Percentiles rank a stretch among this genome's conserved stretches.
Conservation (phyloP, 163 green algal genomes). For the Dunaliella salina region DNA sequence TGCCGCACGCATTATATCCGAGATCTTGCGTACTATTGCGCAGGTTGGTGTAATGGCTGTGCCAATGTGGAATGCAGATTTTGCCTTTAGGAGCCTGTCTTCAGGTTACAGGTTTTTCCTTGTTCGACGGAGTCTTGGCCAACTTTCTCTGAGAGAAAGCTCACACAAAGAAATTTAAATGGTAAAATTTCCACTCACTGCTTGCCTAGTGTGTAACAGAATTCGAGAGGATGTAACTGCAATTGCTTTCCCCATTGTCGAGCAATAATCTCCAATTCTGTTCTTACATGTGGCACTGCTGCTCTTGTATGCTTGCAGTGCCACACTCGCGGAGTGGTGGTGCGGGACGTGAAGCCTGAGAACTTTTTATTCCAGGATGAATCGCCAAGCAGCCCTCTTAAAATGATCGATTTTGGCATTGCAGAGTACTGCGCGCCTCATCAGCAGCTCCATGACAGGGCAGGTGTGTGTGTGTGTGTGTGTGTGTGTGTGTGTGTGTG, state of each 20-base stretch:
- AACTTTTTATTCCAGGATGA: constrained; percentile 62
- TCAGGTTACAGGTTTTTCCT: too few relatives aligned
- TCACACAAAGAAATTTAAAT: too few relatives aligned
- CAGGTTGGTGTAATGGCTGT: not conserved
- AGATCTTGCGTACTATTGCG: constrained; percentile 29
- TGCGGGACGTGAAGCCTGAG: constrained; percentile 55
- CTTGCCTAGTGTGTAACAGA: too few relatives aligned
- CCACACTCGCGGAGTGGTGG: constrained; percentile 53
- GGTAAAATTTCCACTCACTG: too few relatives aligned
- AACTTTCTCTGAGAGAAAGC: too few relatives aligned
- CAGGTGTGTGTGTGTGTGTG: not conserved
- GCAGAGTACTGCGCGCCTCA: constrained; percentile 42
- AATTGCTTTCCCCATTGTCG: too few relatives aligned
- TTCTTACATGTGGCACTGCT: not conserved
- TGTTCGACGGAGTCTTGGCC: too few relatives aligned
- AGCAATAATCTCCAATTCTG: too few relatives aligned
- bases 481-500: too few relatives aligned
- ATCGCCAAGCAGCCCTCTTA: constrained; percentile 42
- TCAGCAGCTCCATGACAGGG: constrained; percentile 13
- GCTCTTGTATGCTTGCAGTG: constrained; percentile 39
- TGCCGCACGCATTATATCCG: constrained; percentile 20
- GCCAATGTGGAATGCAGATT: not conserved
- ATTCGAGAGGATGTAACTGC: too few relatives aligned
- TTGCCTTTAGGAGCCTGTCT: too few relatives aligned
- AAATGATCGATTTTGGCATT: constrained; percentile 71